Conservation (phyloP, 225 moss, liverwort and hornwort genomes). For the Asterella californica region DNA sequence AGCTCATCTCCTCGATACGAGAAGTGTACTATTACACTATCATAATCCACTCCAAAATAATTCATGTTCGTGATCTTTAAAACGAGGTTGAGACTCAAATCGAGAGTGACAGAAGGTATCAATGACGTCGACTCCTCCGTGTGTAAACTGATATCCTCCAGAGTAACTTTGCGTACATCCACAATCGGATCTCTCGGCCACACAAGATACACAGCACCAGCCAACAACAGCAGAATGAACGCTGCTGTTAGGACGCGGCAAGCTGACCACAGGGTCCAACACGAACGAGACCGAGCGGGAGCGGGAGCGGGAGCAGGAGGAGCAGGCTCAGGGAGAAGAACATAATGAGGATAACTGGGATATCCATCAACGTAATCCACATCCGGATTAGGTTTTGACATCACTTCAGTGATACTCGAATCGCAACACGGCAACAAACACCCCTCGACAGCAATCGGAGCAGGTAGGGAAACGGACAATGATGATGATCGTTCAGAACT, state of each 20-base stretch:
- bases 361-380: constrained; percentile 16
- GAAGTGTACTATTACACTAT: constrained; percentile 54
- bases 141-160: constrained; percentile 56
- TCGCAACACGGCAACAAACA: not conserved
- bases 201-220: constrained; percentile 37
- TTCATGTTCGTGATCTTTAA: constrained; percentile 67
- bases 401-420: not conserved
- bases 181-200: constrained; percentile 66
- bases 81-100: constrained; percentile 59
- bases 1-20: constrained; percentile 65
- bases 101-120: constrained; percentile 62
- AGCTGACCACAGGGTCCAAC: constrained; percentile 23
- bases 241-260: constrained; percentile 15
- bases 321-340: constrained; percentile 21
- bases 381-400: constrained; percentile 14
- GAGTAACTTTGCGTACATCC: constrained; percentile 53
- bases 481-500: not conserved
- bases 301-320: constrained; percentile 18
- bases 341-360: constrained; percentile 34
- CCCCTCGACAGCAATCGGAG: not conserved
- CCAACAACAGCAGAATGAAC: constrained; percentile 40
- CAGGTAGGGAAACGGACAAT: not conserved
- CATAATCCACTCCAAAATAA: constrained; percentile 64
- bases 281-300: constrained; percentile 5
- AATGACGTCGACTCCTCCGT: constrained; percentile 42